Evolutionary conservation across 495 filamentous ascomycete genomes (phyloP).

Genomic region (Podospora appendiculata): DNA sequence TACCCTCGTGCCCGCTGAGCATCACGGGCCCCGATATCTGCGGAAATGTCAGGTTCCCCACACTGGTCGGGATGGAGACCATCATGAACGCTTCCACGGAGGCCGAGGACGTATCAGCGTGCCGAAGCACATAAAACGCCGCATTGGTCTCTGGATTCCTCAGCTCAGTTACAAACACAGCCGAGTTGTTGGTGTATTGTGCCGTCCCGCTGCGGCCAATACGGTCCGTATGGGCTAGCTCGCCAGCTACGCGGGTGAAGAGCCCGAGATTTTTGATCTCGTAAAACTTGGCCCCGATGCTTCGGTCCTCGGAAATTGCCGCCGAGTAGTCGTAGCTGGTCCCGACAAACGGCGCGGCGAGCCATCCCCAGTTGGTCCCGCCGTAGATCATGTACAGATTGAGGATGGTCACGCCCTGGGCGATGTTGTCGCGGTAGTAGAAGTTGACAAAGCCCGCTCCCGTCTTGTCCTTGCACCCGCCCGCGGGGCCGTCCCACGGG

Average conservation of each 20-base stretch:
- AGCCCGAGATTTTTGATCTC: conserved; percentile 52
- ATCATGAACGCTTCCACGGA: conserved; percentile 42
- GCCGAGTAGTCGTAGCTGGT: conserved; percentile 54
- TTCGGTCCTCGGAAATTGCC: conserved; percentile 49
- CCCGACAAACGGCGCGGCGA: conserved; percentile 10
- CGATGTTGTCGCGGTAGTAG: conserved; percentile 48
- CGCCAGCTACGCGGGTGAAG: conserved; percentile 38
- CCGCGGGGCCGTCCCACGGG: conserved; percentile 51
- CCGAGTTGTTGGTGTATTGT: conserved; percentile 35
- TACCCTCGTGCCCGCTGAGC: background rate
- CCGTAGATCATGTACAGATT: conserved; percentile 48
- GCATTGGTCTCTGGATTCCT: conserved; percentile 48
- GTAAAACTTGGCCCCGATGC: conserved; percentile 49
- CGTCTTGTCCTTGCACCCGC: conserved; percentile 33
- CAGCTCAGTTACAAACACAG: conserved; percentile 41
- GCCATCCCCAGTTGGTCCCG: conserved; percentile 49
- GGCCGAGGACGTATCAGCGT: conserved; percentile 37
- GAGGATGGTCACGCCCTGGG: conserved; percentile 33
- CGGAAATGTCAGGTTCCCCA: background rate
- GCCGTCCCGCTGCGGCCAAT: conserved; percentile 29
- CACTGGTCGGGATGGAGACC: background rate
- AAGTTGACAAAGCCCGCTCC: conserved; percentile 47
- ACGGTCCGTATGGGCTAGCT: conserved; percentile 42
- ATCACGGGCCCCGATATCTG: background rate
- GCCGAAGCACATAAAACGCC: conserved; percentile 50